Base-by-base conservation (phyloP, 441 rosid genomes). In the Raphanus hybrid region DNA sequence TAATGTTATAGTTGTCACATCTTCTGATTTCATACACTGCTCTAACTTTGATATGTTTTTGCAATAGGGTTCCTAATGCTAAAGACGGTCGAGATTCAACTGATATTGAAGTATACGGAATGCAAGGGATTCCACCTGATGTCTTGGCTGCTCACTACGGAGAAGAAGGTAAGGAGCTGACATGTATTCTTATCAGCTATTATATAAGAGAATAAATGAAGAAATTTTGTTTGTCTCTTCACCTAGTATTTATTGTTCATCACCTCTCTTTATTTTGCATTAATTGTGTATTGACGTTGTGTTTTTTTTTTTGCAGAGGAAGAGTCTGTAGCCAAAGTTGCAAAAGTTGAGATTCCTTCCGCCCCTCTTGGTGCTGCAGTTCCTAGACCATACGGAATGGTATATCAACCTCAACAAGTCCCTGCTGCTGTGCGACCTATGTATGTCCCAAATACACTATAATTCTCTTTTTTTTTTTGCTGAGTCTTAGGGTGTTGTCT, bases 111-210 rank as follows among this genome's bases (percentile, higher is more conserved):
- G 93, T 96, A 58, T 93, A 93, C 54, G 98, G 99, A 74, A 96
- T 96, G 99, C 98, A 92, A 90, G 99, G 99, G 52, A 93, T 96
- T 63, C 99, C 97, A 4, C 91, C 97, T 39, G 96, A 93, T 67
- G 82, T 91, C 63, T 75, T 93, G 77, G 97, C 98, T 57, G 85
- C 98, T 64, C 98, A 93, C 77, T 93, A 96, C 78, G 98, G 98
- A 75, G 98, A 93, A 71, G 99, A 93, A 32, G 99, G 98, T 92
- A 7, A 35, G 39, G 39, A 35, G 8, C 6, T 6, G 0, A 35
- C 8, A 35, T 6, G 2, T 12, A 48, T 12, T 12, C 1, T 48
- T n/a, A 48, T n/a, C 6, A 48, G 16, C 54, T 48, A 58, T 65
- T 43, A 58, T 64, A 16, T 6, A 2, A 27, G 35, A 64, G 9